Evolutionary conservation across 1,139 yeast species (phyloP).

Genomic region (Pneumocystis murina): DNA sequence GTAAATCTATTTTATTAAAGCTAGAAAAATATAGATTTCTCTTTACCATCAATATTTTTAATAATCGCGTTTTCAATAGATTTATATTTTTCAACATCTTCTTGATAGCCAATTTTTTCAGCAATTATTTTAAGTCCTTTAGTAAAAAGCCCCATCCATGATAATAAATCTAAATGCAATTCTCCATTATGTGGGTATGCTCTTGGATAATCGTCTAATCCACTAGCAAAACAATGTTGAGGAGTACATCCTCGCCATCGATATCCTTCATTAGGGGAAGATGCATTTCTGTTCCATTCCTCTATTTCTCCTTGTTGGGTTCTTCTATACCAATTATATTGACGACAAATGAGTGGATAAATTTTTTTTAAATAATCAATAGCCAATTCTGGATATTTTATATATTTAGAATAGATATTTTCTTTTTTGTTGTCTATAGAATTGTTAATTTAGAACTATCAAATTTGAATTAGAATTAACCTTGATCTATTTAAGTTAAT

Average conservation of each 20-base stretch:
- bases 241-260: slow-evolving; percentile 89
- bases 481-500: neutral
- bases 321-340: slow-evolving; percentile 71
- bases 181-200: slow-evolving; percentile 71
- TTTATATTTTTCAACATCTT: slow-evolving; percentile 42
- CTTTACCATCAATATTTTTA: slow-evolving; percentile 39
- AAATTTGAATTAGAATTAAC: slow-evolving; percentile 8
- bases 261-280: slow-evolving; percentile 47
- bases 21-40: neutral
- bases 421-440: neutral
- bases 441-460: slow-evolving; percentile 19
- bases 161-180: slow-evolving; percentile 69
- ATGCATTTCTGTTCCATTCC: slow-evolving; percentile 47
- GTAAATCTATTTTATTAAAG: slow-evolving; percentile 27
- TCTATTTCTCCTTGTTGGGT: slow-evolving; percentile 65
- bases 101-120: slow-evolving; percentile 38
- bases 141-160: slow-evolving; percentile 93
- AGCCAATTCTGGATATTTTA: slow-evolving; percentile 48
- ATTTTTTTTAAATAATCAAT: slow-evolving; percentile 45
- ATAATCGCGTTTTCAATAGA: slow-evolving; percentile 42
- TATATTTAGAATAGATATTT: slow-evolving; percentile 35
- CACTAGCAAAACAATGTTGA: slow-evolving; percentile 80
- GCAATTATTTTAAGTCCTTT: slow-evolving; percentile 68
- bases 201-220: slow-evolving; percentile 91
- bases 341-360: slow-evolving; percentile 62